Evolutionary conservation across 2,329 filamentous ascomycete genomes (phyloP), one percentile per base, ranked within the genome.

Genomic region (Beauveria pseudobassiana): DNA sequence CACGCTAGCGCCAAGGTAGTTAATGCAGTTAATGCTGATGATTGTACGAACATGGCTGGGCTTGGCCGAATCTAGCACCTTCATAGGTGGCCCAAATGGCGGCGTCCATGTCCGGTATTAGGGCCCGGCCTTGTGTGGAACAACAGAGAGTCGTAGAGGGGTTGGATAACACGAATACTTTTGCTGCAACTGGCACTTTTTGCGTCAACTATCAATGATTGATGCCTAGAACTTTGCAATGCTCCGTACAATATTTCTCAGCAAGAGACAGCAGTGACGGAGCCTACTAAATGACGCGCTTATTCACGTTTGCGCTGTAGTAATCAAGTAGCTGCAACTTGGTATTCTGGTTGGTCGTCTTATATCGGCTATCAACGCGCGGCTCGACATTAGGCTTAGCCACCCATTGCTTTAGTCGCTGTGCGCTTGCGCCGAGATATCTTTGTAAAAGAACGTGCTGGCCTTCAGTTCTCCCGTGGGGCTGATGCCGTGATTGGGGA

Each of bases 371-470:
- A 26, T n/a, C 16, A 40, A 38, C 18, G n/a, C n/a, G 7, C 30
- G 4, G 18, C 22, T 24, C n/a, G 20, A 20, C 10, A 34, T 51
- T n/a, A 22, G 7, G 24, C 24, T 42, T 6, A 18, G 42, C 8
- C 20, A 3, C 2, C 16, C 10, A 20, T 43, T n/a, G 24, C 12
- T 26, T 40, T 40, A 61, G 48, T 53, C 50, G 18, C 16, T 49
- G 24, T 50, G 55, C n/a, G 30, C 51, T 24, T 55, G 59, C 16
- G 18, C 24, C 30, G 59, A 55, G 22, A 87, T 72, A 62, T 83
- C 77, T 71, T 86, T 87, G 71, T 85, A 87, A 66, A 85, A 84
- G 66, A 85, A 83, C 0, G 79, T 77, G 58, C 78, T 80, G 64
- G 80, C 79, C 64, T 77, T 78, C 60, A 82, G 70, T 50, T 76